Evolutionary conservation across 768 basidiomycete species (phyloP), one percentile per base, ranked within the genome.

Genomic region (Mycena alexandri): DNA sequence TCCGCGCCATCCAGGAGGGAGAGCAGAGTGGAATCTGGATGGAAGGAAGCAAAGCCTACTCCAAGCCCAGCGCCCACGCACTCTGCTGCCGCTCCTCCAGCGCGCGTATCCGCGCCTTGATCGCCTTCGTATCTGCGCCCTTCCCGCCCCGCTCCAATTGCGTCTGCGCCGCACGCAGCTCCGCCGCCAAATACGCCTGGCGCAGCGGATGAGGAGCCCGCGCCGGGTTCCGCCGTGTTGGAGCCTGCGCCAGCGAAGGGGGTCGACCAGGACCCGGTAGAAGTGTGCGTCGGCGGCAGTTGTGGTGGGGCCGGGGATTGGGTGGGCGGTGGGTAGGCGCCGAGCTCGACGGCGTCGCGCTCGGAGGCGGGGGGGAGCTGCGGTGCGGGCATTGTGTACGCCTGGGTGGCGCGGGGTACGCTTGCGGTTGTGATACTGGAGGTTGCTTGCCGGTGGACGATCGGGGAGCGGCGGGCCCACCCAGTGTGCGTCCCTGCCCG

Each of bases 51-150:
- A n/a, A 13, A 29, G 33, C 12, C 58, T 53, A 67, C 46, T 67
- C 65, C 16, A 67, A 14, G 19, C 65, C 65, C 19, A 61, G 14
- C 34, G 65, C 65, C 65, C 65, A 67, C 58, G 65, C 65, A 33
- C 65, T 67, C 59, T 13, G 5, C 61, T 63, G 61, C 42, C 61
- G 16, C 55, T 61, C 48, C 60, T 67, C 66, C 38, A 67, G 14
- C 46, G 43, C 66, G 21, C 61, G 47, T 14, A 67, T 57, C 34
- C 52, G 3, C n/a, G 59, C 66, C 60, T 57, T 62, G 29, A 36
- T 42, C 53, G 19, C 50, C 19, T 25, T 29, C 19, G 19, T 47
- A 14, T 55, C 19, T 21, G 25, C 22, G 5, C 47, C 24, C 52
- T 38, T 47, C 16, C 33, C 33, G 9, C 17, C 50, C 11, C 58